Conservation (phyloP, 176 grass and related monocot species). For the Canna indica region DNA sequence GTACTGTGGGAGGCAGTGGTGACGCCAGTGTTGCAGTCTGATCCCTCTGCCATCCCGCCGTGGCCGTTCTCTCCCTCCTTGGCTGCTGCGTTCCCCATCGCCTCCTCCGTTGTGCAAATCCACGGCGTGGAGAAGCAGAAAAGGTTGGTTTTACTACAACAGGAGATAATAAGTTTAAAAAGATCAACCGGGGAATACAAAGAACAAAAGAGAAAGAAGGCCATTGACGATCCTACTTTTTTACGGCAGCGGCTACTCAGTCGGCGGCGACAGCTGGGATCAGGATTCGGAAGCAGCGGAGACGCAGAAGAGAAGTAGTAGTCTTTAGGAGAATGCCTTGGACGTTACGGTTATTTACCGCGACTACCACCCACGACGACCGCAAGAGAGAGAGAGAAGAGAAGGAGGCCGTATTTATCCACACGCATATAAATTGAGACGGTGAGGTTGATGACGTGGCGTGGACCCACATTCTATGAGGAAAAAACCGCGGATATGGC, state of each 20-base stretch:
- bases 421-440: constrained; percentile 1
- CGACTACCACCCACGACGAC: background rate
- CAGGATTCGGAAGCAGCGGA: background rate
- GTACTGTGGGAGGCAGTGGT: constrained; percentile 25
- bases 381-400: background rate
- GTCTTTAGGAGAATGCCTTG: background rate
- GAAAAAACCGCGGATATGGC: too few species aligned
- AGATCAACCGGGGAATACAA: background rate
- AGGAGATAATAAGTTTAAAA: constrained; percentile 6
- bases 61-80: constrained; percentile 53
- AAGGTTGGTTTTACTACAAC: background rate
- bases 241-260: background rate
- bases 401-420: background rate
- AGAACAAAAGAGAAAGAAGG: background rate
- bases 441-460: background rate
- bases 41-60: constrained; percentile 10
- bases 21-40: constrained; percentile 2
- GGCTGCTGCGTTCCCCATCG: constrained; percentile 64
- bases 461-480: background rate
- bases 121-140: background rate
- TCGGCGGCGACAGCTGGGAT: background rate
- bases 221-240: background rate
- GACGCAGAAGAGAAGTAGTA: background rate
- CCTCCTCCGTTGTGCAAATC: background rate
- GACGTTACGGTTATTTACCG: background rate